Base-by-base conservation (phyloP, 306 rosid genomes). In the Prunus campanulata region DNA sequence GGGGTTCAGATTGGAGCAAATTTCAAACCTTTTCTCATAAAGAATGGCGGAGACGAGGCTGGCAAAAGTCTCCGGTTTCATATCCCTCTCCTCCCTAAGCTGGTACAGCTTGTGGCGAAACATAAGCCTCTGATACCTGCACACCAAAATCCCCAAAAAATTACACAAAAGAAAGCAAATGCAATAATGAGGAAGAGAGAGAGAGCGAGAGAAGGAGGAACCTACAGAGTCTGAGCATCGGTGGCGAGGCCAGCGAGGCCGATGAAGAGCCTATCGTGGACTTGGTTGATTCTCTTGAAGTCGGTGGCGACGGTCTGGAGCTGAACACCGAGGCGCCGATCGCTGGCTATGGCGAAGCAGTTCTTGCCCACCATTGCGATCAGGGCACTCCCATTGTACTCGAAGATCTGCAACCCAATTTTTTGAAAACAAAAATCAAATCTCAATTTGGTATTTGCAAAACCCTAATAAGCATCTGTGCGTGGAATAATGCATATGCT, bases 361-460 rank as follows among this genome's bases (percentile, higher is more conserved):
- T 95, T 92, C 92, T 95, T 92, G 52, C 98, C 98, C 42, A 95
- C 98, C 98, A 91, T 91, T 7, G 97, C 98, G 24, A 94, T 83
- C 24, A 94, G 87, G 74, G 98, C 98, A 74, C 97, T 89, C 46
- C 98, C 98, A 80, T 95, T 95, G 84, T 95, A 95, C 90, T 95
- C 98, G 81, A 88, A 90, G 87, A 95, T 95, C 97, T 86, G 81
- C 56, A 11, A 22, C 12, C 51, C 18, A 71, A 25, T 8, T 56
- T 44, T 55, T 29, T n/a, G 59, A 51, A 18, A 9, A 70, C 62
- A 47, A 56, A 2, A 29, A 32, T 24, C 2, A 19, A 48, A 42
- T 63, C 42, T 32, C n/a, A 46, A 19, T n/a, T 22, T 19, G 18
- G 19, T 5, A 16, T 52, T 5, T 25, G 18, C 12, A 32, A 32